Conservation (phyloP, 1,139 yeast species). For the Suhomyces atakaporum region DNA sequence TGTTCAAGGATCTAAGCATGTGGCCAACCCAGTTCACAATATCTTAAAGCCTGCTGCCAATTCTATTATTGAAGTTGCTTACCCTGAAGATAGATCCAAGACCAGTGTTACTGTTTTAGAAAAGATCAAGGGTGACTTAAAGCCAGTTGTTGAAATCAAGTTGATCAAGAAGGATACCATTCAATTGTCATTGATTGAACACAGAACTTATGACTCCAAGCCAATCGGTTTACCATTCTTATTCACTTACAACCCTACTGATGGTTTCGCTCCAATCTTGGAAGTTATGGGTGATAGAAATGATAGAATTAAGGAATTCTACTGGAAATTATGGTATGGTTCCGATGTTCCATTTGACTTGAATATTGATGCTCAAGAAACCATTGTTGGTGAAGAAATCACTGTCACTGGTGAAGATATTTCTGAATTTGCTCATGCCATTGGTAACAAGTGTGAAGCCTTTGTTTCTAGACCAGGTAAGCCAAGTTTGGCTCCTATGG, state of each 20-base stretch:
- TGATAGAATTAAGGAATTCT: constrained; percentile 88
- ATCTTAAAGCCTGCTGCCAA: constrained; percentile 76
- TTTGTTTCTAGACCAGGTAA: constrained; percentile 88
- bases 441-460: constrained; percentile 96
- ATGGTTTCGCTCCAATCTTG: constrained; percentile 92
- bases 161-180: constrained; percentile 52
- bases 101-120: constrained; percentile 69
- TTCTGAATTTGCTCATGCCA: constrained; percentile 93
- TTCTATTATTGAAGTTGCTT: constrained; percentile 62
- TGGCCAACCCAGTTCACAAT: constrained; percentile 74
- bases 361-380: constrained; percentile 66
- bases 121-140: constrained; percentile 67
- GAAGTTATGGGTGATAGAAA: constrained; percentile 92
- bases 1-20: constrained; percentile 83
- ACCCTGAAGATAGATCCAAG: constrained; percentile 52
- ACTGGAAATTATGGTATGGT: constrained; percentile 98
- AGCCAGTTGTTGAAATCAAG: constrained; percentile 68
- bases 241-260: constrained; percentile 76
- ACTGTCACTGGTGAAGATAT: constrained; percentile 76
- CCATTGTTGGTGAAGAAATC: constrained; percentile 70
- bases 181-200: constrained; percentile 77
- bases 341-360: constrained; percentile 56
- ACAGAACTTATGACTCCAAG: constrained; percentile 76
- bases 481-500: constrained; percentile 94
- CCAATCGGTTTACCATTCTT: constrained; percentile 77